phyloP scores from a whole-genome alignment of 176 grass and related monocot species.

The Luzula sylvatica region DNA sequence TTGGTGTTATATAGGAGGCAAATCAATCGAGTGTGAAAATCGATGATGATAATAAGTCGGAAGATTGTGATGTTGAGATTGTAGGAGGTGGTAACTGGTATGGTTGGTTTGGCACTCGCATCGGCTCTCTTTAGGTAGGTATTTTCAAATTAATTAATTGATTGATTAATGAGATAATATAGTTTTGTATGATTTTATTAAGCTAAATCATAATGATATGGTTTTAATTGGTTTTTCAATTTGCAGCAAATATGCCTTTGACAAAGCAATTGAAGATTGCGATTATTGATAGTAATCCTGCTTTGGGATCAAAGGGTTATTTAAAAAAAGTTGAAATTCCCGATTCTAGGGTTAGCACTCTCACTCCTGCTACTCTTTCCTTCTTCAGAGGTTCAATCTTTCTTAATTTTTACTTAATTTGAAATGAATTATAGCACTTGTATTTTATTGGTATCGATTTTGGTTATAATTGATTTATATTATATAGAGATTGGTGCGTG shows the following conservation, averaged over 20 bases:
- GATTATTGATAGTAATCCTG: slow-evolving; percentile 68
- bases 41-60: neutral
- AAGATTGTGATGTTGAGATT: slow-evolving; percentile 59
- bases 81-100: slow-evolving; percentile 92
- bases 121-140: slow-evolving; percentile 93
- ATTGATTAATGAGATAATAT: no score
- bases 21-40: slow-evolving; percentile 16
- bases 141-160: slow-evolving; percentile 20
- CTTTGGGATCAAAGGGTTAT: slow-evolving; percentile 42
- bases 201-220: no score
- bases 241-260: slow-evolving; percentile 48
- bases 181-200: no score
- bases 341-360: slow-evolving; percentile 81
- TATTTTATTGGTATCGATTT: neutral
- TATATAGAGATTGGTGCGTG: slow-evolving; percentile 91
- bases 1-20: neutral
- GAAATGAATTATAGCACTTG: neutral
- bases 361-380: slow-evolving; percentile 81
- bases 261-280: slow-evolving; percentile 66
- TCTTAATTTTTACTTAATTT: slow-evolving; percentile 3
- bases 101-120: slow-evolving; percentile 84
- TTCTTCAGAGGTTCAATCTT: slow-evolving; percentile 58
- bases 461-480: no score
- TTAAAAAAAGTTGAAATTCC: slow-evolving; percentile 48
- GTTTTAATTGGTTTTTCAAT: no score